Evolutionary conservation across 1,284 basidiomycete genomes (phyloP), one percentile per base, ranked within the genome.

Genomic region (Leccinum huronense): DNA sequence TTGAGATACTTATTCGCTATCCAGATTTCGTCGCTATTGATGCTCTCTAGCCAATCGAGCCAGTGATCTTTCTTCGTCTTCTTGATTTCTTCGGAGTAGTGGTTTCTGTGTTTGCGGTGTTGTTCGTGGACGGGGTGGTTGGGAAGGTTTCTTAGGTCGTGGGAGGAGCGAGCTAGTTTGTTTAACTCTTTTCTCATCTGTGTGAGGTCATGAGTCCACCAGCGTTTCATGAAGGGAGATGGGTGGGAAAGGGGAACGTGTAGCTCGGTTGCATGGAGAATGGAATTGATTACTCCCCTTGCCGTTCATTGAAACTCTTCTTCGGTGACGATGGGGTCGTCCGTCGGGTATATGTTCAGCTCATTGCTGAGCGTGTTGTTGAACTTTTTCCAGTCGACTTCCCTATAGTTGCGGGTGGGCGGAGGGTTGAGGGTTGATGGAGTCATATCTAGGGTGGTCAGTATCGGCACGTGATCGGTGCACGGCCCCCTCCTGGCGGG

Each of bases 171-270:
- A 10, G 55, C 33, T 2, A 56, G 33, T 11, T 10, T 16, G 33
- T 34, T 56, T 10, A 14, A 16, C n/a, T 78, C 68, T 0, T 65
- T 64, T 59, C 80, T 71, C 69, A 6, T 58, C 51, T 14, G 62
- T 30, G 16, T 81, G 76, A n/a, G 59, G 6, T 31, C 19, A 3
- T 36, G 14, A 10, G 5, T 60, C 48, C 61, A 63, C 65, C 58
- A 63, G 2, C 51, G 2, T 19, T 60, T 60, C 3, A n/a, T 9
- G 31, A 27, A 23, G 2, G 72, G 74, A 8, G 59, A 63, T 1
- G 68, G 70, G 0, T 14, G 66, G 65, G 2, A 57, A 2, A 66
- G 23, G 0, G 75, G 76, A 0, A 79, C 72, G 0, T 60, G 57
- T 3, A 2, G 4, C 1, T 42, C 36, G 2, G 57, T 57, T 1